phyloP scores from a whole-genome alignment of 169 alveolate genomes.

The Plasmodium inui region DNA sequence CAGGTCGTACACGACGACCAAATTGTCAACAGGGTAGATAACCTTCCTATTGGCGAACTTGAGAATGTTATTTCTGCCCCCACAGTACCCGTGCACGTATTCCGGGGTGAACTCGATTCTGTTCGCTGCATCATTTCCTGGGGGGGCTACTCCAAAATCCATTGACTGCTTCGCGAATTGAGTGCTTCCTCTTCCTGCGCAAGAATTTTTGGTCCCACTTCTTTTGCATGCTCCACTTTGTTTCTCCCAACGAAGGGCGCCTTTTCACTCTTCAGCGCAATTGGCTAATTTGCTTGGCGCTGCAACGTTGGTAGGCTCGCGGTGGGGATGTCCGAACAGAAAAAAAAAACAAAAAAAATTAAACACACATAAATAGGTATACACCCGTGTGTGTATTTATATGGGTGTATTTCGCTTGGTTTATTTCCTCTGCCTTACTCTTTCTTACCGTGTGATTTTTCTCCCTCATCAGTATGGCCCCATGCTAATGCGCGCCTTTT shows the following conservation, averaged over 20 bases:
- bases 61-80: constrained; percentile 30
- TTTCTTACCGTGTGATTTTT: background rate
- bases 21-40: constrained; percentile 29
- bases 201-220: constrained; percentile 2
- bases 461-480: background rate
- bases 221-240: constrained; percentile 13
- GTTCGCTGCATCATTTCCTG: background rate
- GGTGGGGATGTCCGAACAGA: background rate
- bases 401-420: background rate
- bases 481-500: background rate
- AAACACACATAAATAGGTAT: background rate
- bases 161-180: background rate
- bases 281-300: background rate
- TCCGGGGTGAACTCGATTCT: constrained; percentile 17
- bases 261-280: background rate
- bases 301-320: constrained; percentile 1
- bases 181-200: constrained; percentile 5
- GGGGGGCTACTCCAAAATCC: background rate
- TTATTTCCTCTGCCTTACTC: background rate
- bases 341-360: background rate
- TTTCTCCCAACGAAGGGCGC: background rate
- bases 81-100: constrained; percentile 46
- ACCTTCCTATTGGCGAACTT: constrained; percentile 32
- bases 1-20: constrained; percentile 50
- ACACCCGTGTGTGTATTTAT: background rate